Percentiles rank a stretch among this genome's conserved stretches.
Conservation (phyloP, 2,329 filamentous ascomycete species). For the Fusarium newnesense region DNA sequence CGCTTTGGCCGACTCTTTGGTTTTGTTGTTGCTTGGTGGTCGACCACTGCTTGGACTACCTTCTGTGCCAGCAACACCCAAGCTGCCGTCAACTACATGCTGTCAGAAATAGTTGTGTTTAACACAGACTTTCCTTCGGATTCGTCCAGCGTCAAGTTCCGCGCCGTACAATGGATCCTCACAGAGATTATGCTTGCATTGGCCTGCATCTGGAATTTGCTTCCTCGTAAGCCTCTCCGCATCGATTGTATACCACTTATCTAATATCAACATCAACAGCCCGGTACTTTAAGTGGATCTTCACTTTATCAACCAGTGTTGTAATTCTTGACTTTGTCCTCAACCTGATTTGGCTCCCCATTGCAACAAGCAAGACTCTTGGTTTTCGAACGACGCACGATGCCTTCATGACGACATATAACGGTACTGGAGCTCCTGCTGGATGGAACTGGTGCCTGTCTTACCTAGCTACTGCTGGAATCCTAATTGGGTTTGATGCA, state of each 20-base stretch:
- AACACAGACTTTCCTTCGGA: neutral
- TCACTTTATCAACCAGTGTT: neutral
- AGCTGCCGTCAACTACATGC: conserved; percentile 2
- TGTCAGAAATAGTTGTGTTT: conserved; percentile 1
- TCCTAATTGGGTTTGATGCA: neutral
- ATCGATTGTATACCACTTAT: no score
- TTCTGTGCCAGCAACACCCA: conserved; percentile 4
- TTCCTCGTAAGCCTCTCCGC: neutral
- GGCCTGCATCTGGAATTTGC: neutral
- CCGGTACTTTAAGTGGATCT: conserved; percentile 8
- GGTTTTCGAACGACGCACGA: neutral
- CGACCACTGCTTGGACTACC: neutral
- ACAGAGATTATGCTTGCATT: neutral
- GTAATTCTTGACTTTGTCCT: neutral
- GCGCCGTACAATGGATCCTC: neutral
- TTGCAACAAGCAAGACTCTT: neutral
- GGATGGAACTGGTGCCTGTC: conserved; percentile 8
- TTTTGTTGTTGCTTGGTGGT: conserved; percentile 4
- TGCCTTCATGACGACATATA: neutral
- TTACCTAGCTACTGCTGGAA: neutral
- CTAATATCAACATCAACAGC: neutral
- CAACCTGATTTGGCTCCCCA: neutral
- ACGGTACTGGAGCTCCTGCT: neutral
- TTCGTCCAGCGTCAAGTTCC: neutral
- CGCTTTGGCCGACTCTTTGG: neutral